Percentiles rank a stretch among this genome's conserved stretches.
Conservation (phyloP, 192 early-diverging fungal genomes). For the Coemansia pectinata region DNA sequence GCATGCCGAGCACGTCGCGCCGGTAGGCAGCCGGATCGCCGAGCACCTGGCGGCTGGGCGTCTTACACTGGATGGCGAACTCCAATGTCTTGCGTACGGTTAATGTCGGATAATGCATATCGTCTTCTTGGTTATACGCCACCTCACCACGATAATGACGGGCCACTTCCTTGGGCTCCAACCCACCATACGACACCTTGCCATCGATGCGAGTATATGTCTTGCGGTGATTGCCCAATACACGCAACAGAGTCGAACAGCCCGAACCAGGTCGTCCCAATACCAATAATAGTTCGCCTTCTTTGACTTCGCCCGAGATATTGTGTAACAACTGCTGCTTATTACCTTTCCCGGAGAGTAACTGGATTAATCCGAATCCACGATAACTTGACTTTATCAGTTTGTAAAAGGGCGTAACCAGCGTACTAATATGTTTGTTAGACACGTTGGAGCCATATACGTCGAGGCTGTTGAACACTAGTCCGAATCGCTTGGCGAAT, state of each 20-base stretch:
- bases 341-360: background rate
- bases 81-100: slow-evolving; percentile 78
- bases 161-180: slow-evolving; percentile 59
- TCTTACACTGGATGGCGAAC: slow-evolving; percentile 74
- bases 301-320: slow-evolving; percentile 66
- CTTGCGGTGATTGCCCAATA: slow-evolving; percentile 63
- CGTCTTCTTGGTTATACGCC: slow-evolving; percentile 60
- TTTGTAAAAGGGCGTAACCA: slow-evolving; percentile 46
- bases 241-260: slow-evolving; percentile 65
- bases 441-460: slow-evolving; percentile 39
- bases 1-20: slow-evolving; percentile 34
- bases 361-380: slow-evolving; percentile 24
- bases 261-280: slow-evolving; percentile 70
- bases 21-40: slow-evolving; percentile 61
- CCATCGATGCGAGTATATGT: slow-evolving; percentile 61
- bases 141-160: slow-evolving; percentile 65
- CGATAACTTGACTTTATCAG: slow-evolving; percentile 15
- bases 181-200: slow-evolving; percentile 64
- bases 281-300: slow-evolving; percentile 72
- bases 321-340: slow-evolving; percentile 56
- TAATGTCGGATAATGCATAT: slow-evolving; percentile 74
- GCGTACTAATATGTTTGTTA: slow-evolving; percentile 44
- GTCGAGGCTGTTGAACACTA: slow-evolving; percentile 37
- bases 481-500: slow-evolving; percentile 48
- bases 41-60: slow-evolving; percentile 63